Percentiles rank a stretch among this genome's conserved stretches.
These are phyloP conservation scores for Paxillus ammoniavirescens DNA, from an alignment of 768 basidiomycete species.

Conservation along the genomic window DNA sequence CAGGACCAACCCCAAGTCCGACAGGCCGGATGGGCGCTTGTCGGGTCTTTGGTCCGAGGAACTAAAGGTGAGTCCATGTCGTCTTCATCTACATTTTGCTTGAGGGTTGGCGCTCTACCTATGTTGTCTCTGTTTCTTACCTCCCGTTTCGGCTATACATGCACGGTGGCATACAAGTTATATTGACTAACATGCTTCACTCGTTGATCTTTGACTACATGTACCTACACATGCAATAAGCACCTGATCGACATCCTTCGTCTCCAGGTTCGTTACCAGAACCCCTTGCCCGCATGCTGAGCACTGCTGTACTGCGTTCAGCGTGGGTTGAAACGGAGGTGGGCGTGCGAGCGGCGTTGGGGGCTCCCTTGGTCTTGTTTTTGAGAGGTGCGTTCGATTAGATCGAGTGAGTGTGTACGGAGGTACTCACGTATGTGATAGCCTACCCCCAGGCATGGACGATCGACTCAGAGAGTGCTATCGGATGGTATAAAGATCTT, in stretches of 20 bases:
- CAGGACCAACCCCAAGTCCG: constrained; percentile 69
- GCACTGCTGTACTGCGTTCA: constrained; percentile 61
- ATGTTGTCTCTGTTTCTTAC: neutral
- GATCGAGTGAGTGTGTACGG: neutral
- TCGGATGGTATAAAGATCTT: constrained; percentile 22
- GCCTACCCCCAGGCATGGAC: constrained; percentile 70
- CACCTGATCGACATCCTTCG: neutral
- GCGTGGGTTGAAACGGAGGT: constrained; percentile 70
- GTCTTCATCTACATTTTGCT: neutral
- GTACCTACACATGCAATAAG: neutral
- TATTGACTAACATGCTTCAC: no score
- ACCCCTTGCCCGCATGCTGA: constrained; percentile 45
- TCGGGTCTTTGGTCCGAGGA: constrained; percentile 39
- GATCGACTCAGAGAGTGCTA: constrained; percentile 18
- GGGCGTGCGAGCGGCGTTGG: constrained; percentile 65
- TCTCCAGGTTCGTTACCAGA: constrained; percentile 23
- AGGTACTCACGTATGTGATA: constrained; percentile 24
- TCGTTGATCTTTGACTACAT: neutral
- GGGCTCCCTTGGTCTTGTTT: constrained; percentile 68
- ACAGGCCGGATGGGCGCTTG: constrained; percentile 66
- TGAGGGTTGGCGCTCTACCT: no score
- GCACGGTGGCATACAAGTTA: neutral
- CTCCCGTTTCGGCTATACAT: neutral
- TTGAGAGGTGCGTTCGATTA: constrained; percentile 57
- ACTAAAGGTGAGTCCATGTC: constrained; percentile 41